A percentile compares a stretch with the other conserved stretches of the same genome.
Evolutionary conservation across 345 rosid genomes (phyloP).

Genomic region (Corchorus capsularis): DNA sequence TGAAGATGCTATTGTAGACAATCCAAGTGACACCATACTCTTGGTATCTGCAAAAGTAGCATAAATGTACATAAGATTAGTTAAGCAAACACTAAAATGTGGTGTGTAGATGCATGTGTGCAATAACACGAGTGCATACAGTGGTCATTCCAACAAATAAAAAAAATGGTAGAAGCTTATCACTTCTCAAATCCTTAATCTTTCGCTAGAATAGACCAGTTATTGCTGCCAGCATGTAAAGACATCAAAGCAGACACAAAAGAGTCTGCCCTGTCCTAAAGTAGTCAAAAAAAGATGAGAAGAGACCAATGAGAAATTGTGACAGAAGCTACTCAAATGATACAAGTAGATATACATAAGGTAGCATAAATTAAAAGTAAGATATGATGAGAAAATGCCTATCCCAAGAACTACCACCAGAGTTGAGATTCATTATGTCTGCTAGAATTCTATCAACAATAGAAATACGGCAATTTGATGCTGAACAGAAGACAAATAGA

Average conservation of each 20-base stretch:
- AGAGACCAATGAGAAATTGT: not conserved
- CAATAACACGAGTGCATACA: not conserved
- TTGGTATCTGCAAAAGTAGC: slow-evolving; percentile 59
- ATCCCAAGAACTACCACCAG: not conserved
- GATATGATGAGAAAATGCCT: not conserved
- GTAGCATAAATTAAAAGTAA: not conserved
- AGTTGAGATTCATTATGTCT: not conserved
- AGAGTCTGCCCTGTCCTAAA: not conserved
- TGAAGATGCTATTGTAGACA: slow-evolving; percentile 65
- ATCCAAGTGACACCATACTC: slow-evolving; percentile 86
- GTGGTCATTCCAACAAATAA: not conserved
- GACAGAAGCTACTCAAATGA: not conserved
- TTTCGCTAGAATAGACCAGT: not conserved
- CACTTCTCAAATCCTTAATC: not conserved
- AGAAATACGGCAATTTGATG: not conserved
- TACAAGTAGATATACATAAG: not conserved
- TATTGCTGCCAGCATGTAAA: not conserved
- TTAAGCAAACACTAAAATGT: not conserved
- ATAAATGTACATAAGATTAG: slow-evolving; percentile 10
- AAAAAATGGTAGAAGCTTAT: not conserved
- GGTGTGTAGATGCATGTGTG: not conserved
- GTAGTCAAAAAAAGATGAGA: not conserved
- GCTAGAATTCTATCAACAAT: not conserved
- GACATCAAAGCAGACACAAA: not conserved
- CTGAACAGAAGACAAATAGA: not conserved